phyloP scores from a whole-genome alignment of 768 basidiomycete species.

The Mycena rosella region DNA sequence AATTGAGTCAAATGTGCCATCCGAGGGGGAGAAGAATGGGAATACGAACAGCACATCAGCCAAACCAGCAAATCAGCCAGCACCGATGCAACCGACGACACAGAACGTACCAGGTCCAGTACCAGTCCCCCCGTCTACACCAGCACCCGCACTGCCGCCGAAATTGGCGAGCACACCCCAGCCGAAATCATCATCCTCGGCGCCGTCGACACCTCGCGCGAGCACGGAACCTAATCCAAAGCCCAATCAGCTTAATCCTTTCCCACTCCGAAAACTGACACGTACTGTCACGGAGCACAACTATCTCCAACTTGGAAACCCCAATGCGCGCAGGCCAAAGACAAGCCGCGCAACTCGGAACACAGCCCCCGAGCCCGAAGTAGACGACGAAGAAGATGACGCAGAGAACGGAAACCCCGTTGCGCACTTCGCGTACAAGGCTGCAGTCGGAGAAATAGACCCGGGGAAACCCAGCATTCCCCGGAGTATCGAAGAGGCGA shows the following conservation, averaged over 20 bases:
- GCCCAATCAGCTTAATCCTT: conserved; percentile 17
- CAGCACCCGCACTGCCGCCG: neutral
- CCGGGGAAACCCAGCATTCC: conserved; percentile 3
- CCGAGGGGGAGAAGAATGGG: too few species aligned
- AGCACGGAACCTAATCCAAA: neutral
- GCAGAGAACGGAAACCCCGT: neutral
- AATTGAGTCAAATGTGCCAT: too few species aligned
- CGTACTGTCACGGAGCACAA: too few species aligned
- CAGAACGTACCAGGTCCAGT: neutral
- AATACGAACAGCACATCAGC: too few species aligned
- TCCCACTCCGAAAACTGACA: conserved; percentile 13
- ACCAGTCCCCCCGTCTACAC: neutral
- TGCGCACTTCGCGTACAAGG: too few species aligned
- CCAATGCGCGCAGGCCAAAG: neutral
- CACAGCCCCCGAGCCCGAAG: neutral
- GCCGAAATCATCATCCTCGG: too few species aligned
- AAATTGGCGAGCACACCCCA: neutral
- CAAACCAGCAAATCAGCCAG: too few species aligned
- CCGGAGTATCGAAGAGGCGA: neutral
- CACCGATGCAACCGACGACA: neutral
- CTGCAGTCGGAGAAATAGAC: neutral
- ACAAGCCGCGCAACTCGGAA: neutral
- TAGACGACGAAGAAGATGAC: neutral
- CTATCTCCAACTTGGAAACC: conserved; percentile 20
- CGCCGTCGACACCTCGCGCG: conserved; percentile 1